These are phyloP conservation scores for Lophiostoma macrostomum DNA, from an alignment of 495 filamentous ascomycete species.

Conservation along the genomic window DNA sequence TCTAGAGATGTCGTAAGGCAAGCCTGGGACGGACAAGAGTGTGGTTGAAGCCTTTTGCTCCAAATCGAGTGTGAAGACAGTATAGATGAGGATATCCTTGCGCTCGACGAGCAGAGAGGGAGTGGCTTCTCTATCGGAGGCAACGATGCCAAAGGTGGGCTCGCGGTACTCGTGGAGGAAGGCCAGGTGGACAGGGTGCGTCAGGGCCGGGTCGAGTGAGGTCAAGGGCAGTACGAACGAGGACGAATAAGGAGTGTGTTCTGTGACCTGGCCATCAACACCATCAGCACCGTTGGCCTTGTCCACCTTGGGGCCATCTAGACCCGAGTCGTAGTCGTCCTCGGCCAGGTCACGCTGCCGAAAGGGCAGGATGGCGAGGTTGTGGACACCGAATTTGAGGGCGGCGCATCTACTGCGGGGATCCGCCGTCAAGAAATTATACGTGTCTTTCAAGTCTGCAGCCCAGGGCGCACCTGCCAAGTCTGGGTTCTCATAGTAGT, in stretches of 20 bases:
- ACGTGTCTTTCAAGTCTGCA: constrained; percentile 62
- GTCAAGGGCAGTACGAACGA: constrained; percentile 88
- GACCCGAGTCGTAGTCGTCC: constrained; percentile 80
- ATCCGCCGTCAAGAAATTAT: constrained; percentile 80
- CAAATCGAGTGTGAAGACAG: constrained; percentile 91
- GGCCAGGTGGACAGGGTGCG: constrained; percentile 83
- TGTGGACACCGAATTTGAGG: constrained; percentile 83
- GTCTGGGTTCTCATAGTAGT: constrained; percentile 96
- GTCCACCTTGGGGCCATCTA: constrained; percentile 52
- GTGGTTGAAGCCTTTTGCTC: constrained; percentile 92
- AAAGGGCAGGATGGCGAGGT: constrained; percentile 92
- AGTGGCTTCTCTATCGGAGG: constrained; percentile 68
- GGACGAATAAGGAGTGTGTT: constrained; percentile 77
- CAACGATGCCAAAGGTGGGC: constrained; percentile 93
- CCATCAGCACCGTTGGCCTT: constrained; percentile 31
- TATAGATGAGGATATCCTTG: constrained; percentile 81
- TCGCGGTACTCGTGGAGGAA: constrained; percentile 97
- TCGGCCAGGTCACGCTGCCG: constrained; percentile 89
- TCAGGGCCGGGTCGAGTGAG: constrained; percentile 78
- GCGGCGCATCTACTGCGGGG: constrained; percentile 89
- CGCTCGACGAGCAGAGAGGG: constrained; percentile 69
- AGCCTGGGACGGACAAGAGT: constrained; percentile 74
- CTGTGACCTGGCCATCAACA: constrained; percentile 52
- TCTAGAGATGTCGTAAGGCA: constrained; percentile 86
- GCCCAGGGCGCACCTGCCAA: constrained; percentile 71